A percentile compares a stretch with the other conserved stretches of the same genome.
Conservation (phyloP, 352 stramenopile species). For the Pythium diclinum region DNA sequence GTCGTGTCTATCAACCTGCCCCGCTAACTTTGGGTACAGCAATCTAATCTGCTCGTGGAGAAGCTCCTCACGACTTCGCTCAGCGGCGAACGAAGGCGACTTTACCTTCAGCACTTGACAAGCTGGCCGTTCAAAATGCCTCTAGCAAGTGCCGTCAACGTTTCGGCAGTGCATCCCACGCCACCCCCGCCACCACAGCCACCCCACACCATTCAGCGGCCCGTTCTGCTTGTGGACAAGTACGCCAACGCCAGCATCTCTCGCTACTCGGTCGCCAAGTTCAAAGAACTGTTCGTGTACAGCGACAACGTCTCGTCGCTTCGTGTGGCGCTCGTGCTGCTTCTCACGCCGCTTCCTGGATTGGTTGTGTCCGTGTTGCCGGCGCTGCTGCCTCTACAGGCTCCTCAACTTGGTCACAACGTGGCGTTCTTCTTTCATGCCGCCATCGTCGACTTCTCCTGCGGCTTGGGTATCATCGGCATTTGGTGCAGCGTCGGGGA, state of each 20-base stretch:
- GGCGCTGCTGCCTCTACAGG: constrained; percentile 6
- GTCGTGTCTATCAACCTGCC: too few species aligned
- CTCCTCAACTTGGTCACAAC: constrained; percentile 1
- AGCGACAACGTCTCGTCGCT: background rate
- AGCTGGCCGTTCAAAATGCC: too few species aligned
- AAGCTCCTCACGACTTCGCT: too few species aligned
- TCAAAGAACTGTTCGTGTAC: constrained; percentile 9
- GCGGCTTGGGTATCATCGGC: background rate
- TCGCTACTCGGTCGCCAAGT: constrained; percentile 22
- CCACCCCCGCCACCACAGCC: too few species aligned
- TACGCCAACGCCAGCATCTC: background rate
- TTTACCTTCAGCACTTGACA: too few species aligned
- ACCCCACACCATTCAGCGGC: background rate
- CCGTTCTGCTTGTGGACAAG: background rate
- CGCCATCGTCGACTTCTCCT: background rate
- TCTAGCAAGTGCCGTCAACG: too few species aligned
- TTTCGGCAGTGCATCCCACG: too few species aligned
- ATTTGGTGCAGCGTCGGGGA: background rate
- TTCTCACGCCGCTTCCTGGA: constrained; percentile 7
- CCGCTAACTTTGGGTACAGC: too few species aligned
- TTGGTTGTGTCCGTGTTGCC: constrained; percentile 10
- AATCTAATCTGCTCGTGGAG: too few species aligned
- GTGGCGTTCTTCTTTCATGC: constrained; percentile 7
- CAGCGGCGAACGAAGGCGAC: too few species aligned
- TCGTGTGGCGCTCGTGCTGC: constrained; percentile 14